Evolutionary conservation across 2,329 filamentous ascomycete genomes (phyloP).

Genomic region (Trichoderma atrobrunneum): DNA sequence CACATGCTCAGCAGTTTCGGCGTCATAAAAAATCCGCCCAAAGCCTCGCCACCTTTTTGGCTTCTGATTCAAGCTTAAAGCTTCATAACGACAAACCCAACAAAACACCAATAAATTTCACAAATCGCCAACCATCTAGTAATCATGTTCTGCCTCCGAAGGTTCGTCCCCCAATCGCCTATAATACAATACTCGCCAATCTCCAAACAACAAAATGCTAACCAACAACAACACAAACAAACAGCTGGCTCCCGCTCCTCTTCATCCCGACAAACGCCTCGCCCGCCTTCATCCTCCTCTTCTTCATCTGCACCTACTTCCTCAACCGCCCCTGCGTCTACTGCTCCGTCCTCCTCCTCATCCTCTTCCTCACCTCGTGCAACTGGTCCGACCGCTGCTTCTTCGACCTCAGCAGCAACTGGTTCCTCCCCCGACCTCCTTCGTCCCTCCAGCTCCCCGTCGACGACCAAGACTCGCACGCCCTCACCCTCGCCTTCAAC

Average conservation of each 20-base stretch:
- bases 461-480: neutral
- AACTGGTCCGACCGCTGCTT: slow-evolving; percentile 89
- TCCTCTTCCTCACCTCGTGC: slow-evolving; percentile 89
- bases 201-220: neutral
- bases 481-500: slow-evolving; percentile 38
- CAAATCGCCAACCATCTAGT: neutral
- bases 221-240: neutral
- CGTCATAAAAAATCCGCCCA: neutral
- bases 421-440: slow-evolving; percentile 77
- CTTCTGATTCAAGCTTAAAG: neutral
- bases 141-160: slow-evolving; percentile 62
- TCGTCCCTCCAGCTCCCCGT: slow-evolving; percentile 27
- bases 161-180: slow-evolving; percentile 38
- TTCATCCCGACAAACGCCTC: slow-evolving; percentile 86
- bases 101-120: neutral
- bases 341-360: slow-evolving; percentile 91
- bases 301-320: slow-evolving; percentile 91
- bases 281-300: slow-evolving; percentile 80
- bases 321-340: slow-evolving; percentile 96
- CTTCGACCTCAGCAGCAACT: slow-evolving; percentile 88
- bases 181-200: neutral
- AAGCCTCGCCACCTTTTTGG: neutral
- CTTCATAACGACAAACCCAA: neutral
- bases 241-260: slow-evolving; percentile 79
- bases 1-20: neutral